These are phyloP conservation scores for Peniophora sp. DNA, from an alignment of 1,284 basidiomycete genomes.

Conservation along the genomic window DNA sequence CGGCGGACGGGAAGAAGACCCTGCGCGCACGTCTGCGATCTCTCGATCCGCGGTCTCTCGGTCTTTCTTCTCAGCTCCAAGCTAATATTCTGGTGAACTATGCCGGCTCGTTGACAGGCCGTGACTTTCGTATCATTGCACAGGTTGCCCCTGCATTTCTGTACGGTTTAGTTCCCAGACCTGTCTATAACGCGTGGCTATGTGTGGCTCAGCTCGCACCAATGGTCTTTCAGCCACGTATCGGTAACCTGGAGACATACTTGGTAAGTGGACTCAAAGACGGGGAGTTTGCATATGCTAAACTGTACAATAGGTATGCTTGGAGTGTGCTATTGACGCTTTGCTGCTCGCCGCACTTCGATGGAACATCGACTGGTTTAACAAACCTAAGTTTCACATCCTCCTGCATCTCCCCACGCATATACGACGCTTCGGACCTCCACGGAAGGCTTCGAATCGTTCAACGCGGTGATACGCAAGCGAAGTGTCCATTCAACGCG, in stretches of 20 bases:
- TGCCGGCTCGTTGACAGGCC: slow-evolving; percentile 20
- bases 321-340: slow-evolving; percentile 8
- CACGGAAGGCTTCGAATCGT: slow-evolving; percentile 16
- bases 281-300: no score
- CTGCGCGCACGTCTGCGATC: slow-evolving; percentile 16
- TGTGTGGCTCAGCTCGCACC: slow-evolving; percentile 16
- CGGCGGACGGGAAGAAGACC: slow-evolving; percentile 7
- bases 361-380: slow-evolving; percentile 16
- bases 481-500: slow-evolving; percentile 10
- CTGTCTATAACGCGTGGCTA: slow-evolving; percentile 16
- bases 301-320: no score
- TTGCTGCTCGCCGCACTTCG: slow-evolving; percentile 10
- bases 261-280: slow-evolving; percentile 6
- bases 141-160: slow-evolving; percentile 23
- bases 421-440: slow-evolving; percentile 15
- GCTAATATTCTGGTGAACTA: slow-evolving; percentile 22
- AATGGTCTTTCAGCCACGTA: slow-evolving; percentile 21
- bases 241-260: slow-evolving; percentile 14
- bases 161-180: slow-evolving; percentile 14
- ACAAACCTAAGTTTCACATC: slow-evolving; percentile 21
- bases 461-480: slow-evolving; percentile 12
- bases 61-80: slow-evolving; percentile 7
- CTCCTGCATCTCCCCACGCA: slow-evolving; percentile 14
- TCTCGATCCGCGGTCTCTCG: slow-evolving; percentile 18
- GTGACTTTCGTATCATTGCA: slow-evolving; percentile 20